These are phyloP conservation scores for Xylariales sp. DNA, from an alignment of 2,329 filamentous ascomycete species.

Conservation along the genomic window DNA sequence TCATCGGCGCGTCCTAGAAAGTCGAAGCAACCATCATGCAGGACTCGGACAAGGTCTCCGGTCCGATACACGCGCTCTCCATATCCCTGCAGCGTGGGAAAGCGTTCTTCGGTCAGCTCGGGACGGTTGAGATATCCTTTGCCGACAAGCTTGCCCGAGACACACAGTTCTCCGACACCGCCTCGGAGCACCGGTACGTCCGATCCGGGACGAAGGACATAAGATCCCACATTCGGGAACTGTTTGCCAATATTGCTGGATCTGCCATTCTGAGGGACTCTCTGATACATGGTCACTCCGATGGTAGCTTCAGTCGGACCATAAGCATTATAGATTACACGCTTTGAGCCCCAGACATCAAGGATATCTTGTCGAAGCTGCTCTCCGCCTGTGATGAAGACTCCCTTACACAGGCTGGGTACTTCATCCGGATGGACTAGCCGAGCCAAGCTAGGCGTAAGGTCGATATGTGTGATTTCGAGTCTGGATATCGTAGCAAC, in stretches of 20 bases:
- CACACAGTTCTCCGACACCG: constrained; percentile 81
- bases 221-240: constrained; percentile 84
- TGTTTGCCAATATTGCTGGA: constrained; percentile 84
- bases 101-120: constrained; percentile 72
- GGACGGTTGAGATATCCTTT: constrained; percentile 81
- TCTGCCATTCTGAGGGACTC: constrained; percentile 72
- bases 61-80: constrained; percentile 74
- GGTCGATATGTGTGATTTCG: constrained; percentile 82
- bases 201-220: constrained; percentile 67
- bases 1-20: constrained; percentile 87
- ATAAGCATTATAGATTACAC: constrained; percentile 87
- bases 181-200: constrained; percentile 70
- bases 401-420: constrained; percentile 71
- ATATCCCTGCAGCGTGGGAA: constrained; percentile 58
- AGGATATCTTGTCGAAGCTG: constrained; percentile 85
- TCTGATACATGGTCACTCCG: constrained; percentile 83
- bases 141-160: constrained; percentile 82
- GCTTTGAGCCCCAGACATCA: constrained; percentile 74
- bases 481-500: constrained; percentile 66
- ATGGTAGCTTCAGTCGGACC: constrained; percentile 93
- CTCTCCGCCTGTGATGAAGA: constrained; percentile 93
- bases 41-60: constrained; percentile 78
- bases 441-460: constrained; percentile 82
- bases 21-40: constrained; percentile 78
- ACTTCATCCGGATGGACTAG: constrained; percentile 76